A percentile compares a stretch with the other conserved stretches of the same genome.
These are phyloP conservation scores for Cicer arietinum DNA, from an alignment of 306 rosid genomes.

Conservation along the genomic window DNA sequence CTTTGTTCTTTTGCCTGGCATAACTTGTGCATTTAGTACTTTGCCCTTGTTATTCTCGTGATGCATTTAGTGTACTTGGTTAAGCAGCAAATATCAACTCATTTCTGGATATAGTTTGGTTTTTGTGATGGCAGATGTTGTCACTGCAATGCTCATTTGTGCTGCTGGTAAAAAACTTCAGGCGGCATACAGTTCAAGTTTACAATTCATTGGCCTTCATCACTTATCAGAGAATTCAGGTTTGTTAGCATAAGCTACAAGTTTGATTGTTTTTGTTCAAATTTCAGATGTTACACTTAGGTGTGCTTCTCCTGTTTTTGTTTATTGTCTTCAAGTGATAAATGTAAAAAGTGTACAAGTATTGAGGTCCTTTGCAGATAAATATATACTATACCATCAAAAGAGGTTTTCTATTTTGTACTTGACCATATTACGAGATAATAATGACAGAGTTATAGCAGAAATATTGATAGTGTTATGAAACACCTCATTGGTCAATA, in stretches of 20 bases:
- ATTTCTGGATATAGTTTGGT: constrained; percentile 77
- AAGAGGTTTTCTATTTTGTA: not conserved
- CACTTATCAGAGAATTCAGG: constrained; percentile 62
- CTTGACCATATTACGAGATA: constrained; percentile 14
- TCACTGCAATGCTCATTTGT: constrained; percentile 73
- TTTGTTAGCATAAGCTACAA: constrained; percentile 44
- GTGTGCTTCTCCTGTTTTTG: constrained; percentile 24
- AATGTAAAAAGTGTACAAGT: not conserved
- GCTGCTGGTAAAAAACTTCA: constrained; percentile 73
- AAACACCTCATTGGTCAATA: constrained; percentile 15
- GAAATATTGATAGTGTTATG: constrained; percentile 12
- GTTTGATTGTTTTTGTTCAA: constrained; percentile 29
- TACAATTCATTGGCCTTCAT: constrained; percentile 61
- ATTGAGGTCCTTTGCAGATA: constrained; percentile 6
- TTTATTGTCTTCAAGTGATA: constrained; percentile 27
- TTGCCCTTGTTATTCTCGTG: constrained; percentile 5
- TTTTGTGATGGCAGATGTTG: constrained; percentile 81
- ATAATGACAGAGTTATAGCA: constrained; percentile 15
- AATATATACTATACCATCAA: constrained; percentile 20
- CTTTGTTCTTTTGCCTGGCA: not conserved
- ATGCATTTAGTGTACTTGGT: not conserved
- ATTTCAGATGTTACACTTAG: constrained; percentile 26
- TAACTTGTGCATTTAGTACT: constrained; percentile 14
- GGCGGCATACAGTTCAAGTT: constrained; percentile 58
- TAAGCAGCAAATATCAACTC: constrained; percentile 55